A percentile compares a stretch with the other conserved stretches of the same genome.
These are phyloP conservation scores for Pulveroboletus sp. DNA, from an alignment of 768 basidiomycete species.

Conservation along the genomic window DNA sequence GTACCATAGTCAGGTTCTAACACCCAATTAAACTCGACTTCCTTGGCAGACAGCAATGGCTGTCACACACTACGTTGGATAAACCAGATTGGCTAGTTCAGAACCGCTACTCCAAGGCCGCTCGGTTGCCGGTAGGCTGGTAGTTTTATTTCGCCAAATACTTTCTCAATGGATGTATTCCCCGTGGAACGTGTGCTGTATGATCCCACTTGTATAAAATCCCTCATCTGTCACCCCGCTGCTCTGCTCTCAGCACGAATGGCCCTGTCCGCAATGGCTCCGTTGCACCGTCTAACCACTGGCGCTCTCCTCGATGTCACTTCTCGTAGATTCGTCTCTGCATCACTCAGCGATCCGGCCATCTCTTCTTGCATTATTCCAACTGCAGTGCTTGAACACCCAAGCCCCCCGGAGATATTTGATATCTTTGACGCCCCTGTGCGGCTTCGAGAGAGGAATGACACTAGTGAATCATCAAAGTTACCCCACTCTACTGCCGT, in stretches of 20 bases:
- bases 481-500: constrained; percentile 2
- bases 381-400: not conserved
- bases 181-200: not conserved
- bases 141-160: not conserved
- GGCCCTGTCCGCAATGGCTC: constrained; percentile 13
- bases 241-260: not conserved
- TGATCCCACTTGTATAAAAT: constrained; percentile 18
- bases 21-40: constrained; percentile 3
- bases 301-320: constrained; percentile 4
- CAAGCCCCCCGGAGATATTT: constrained; percentile 36
- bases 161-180: not conserved
- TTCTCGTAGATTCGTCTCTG: constrained; percentile 9
- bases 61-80: not conserved
- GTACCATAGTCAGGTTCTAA: not conserved
- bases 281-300: constrained; percentile 7
- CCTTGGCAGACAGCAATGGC: constrained; percentile 10
- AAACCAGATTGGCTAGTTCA: constrained; percentile 1
- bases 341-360: constrained; percentile 15
- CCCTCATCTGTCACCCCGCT: no score
- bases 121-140: constrained; percentile 17
- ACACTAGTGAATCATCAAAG: constrained; percentile 19
- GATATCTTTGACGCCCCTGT: constrained; percentile 54
- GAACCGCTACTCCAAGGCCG: constrained; percentile 17
- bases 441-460: constrained; percentile 36
- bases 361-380: constrained; percentile 9